Conservation (phyloP, 345 rosid species). For the Eucalyptus guilfoylei region DNA sequence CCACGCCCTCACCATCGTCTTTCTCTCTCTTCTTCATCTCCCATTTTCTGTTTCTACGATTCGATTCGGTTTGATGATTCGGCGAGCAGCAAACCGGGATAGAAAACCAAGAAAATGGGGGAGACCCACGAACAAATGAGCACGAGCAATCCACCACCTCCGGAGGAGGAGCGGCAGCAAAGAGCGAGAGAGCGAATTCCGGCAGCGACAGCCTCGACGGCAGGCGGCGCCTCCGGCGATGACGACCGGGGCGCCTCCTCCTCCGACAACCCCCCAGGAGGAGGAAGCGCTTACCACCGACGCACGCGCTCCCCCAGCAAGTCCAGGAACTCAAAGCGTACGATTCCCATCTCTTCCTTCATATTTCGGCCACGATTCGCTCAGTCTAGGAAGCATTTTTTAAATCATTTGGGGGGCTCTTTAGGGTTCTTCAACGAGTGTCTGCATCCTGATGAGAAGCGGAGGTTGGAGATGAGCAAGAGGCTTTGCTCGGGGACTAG, state of each 20-base stretch:
- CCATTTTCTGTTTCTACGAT: not conserved
- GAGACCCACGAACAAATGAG: slow-evolving; percentile 10
- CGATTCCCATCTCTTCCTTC: not conserved
- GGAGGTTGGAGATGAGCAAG: slow-evolving; percentile 55
- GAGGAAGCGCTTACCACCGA: slow-evolving; percentile 90
- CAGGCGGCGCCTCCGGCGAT: slow-evolving; percentile 63
- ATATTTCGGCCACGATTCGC: not conserved
- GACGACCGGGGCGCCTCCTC: slow-evolving; percentile 65
- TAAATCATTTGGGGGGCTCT: not conserved
- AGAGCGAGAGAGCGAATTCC: slow-evolving; percentile 75
- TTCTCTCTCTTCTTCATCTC: not conserved
- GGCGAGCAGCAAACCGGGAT: slow-evolving; percentile 23
- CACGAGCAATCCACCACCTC: not conserved
- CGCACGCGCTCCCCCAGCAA: slow-evolving; percentile 85
- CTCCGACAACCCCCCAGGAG: slow-evolving; percentile 31
- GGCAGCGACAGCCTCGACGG: slow-evolving; percentile 91
- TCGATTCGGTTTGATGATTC: not conserved
- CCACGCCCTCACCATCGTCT: not conserved
- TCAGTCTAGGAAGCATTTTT: not conserved
- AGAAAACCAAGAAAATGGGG: slow-evolving; percentile 2
- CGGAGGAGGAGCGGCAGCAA: slow-evolving; percentile 31
- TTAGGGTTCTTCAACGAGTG: slow-evolving; percentile 73
- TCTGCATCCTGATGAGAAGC: slow-evolving; percentile 93
- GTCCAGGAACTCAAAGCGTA: slow-evolving; percentile 97
- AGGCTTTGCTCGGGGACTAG: slow-evolving; percentile 65